These are phyloP conservation scores for Aureobasidium sp. DNA, from an alignment of 2,329 filamentous ascomycete genomes.

Conservation along the genomic window DNA sequence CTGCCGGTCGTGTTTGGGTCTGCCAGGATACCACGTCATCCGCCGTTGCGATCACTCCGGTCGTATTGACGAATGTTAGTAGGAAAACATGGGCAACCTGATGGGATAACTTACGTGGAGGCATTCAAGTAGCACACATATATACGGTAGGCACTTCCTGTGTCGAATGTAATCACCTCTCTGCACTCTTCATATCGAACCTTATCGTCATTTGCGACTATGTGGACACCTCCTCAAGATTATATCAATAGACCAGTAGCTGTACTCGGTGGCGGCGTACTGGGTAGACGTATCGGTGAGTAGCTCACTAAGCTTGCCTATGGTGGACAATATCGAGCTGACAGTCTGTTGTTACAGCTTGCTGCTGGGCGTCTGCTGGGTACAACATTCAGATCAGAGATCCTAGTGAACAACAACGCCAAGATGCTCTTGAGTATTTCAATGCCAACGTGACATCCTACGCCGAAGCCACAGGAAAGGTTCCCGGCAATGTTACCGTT, in stretches of 20 bases:
- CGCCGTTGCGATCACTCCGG: not conserved
- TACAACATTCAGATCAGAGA: slow-evolving; percentile 41
- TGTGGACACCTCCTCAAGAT: slow-evolving; percentile 33
- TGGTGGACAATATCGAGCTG: not conserved
- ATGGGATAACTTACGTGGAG: not conserved
- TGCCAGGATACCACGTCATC: not conserved
- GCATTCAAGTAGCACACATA: not conserved
- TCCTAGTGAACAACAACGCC: slow-evolving; percentile 32
- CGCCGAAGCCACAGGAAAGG: not conserved
- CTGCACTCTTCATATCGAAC: not conserved
- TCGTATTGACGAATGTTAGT: not conserved
- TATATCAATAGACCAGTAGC: slow-evolving; percentile 29
- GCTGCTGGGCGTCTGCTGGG: slow-evolving; percentile 37
- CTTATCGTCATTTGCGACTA: not conserved
- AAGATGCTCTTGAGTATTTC: slow-evolving; percentile 36
- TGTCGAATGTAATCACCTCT: not conserved
- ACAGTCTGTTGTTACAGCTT: not conserved
- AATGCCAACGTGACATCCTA: slow-evolving; percentile 28
- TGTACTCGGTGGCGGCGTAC: slow-evolving; percentile 38
- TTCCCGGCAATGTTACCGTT: slow-evolving; percentile 26
- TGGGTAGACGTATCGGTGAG: slow-evolving; percentile 36
- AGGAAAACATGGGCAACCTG: not conserved
- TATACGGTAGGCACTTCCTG: not conserved
- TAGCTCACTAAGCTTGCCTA: not conserved
- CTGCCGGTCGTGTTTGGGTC: not conserved